Conservation (phyloP, 805 yeast species). For the Lipomyces starkeyi region DNA sequence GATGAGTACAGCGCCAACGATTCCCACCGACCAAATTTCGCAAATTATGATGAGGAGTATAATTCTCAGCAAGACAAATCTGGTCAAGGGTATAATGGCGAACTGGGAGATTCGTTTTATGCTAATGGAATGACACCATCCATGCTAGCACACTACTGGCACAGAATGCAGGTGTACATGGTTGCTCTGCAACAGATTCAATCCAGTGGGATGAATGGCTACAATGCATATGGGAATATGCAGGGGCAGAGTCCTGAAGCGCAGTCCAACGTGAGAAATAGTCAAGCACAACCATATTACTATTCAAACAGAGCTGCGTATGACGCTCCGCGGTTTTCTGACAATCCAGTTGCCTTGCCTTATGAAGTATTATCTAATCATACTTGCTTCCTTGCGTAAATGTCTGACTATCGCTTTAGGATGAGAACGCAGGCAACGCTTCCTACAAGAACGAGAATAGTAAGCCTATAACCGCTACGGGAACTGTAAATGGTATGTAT, state of each 20-base stretch:
- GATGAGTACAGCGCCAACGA: neutral
- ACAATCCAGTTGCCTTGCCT: neutral
- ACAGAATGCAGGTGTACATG: conserved; percentile 49
- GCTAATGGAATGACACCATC: conserved; percentile 49
- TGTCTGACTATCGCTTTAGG: neutral
- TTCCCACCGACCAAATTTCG: neutral
- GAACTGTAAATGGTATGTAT: neutral
- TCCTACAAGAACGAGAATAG: neutral
- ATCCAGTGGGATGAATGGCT: conserved; percentile 2
- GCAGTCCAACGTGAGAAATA: neutral
- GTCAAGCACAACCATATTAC: neutral
- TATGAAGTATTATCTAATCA: neutral
- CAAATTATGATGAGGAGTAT: conserved; percentile 34
- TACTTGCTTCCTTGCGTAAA: neutral
- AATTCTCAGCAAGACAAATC: conserved; percentile 2
- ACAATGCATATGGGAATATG: neutral
- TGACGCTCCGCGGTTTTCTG: conserved; percentile 1
- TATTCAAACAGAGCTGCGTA: neutral
- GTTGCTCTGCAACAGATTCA: conserved; percentile 22
- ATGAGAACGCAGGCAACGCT: neutral
- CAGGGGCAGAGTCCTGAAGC: neutral
- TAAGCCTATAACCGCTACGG: neutral
- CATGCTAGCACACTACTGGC: conserved; percentile 53
- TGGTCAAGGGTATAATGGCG: conserved; percentile 5
- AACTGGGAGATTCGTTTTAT: conserved; percentile 22